Percentiles rank a stretch among this genome's conserved stretches.
Conservation (phyloP, 495 filamentous ascomycete genomes). For the Aspergillus cristatus region DNA sequence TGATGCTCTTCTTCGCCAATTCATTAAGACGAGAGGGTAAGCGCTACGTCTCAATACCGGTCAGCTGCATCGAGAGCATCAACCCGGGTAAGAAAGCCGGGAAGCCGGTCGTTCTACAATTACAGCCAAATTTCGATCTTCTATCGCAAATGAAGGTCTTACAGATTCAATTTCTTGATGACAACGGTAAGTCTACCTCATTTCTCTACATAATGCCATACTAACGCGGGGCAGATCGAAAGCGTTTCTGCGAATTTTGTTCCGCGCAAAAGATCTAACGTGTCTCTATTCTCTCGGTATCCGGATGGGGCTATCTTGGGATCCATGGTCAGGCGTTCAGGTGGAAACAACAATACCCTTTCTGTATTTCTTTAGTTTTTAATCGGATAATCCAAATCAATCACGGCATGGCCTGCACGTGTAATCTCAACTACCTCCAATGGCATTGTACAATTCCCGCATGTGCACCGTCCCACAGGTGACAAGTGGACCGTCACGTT, state of each 20-base stretch:
- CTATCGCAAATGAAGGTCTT: conserved; percentile 33
- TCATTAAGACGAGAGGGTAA: conserved; percentile 33
- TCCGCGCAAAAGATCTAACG: conserved; percentile 4
- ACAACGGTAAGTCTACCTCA: conserved; percentile 26
- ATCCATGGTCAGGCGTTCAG: no score
- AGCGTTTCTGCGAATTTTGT: conserved; percentile 9
- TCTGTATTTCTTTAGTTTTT: background rate
- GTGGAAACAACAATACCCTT: background rate
- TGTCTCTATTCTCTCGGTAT: no score
- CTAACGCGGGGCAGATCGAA: conserved; percentile 20
- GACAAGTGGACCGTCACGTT: background rate
- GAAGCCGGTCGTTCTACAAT: conserved; percentile 26
- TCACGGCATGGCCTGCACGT: no score
- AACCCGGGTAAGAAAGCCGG: conserved; percentile 34
- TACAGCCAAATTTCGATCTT: conserved; percentile 38
- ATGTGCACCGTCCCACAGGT: background rate
- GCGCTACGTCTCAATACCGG: conserved; percentile 39
- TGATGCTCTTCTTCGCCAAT: conserved; percentile 38
- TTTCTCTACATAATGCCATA: background rate
- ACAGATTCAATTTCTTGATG: conserved; percentile 33
- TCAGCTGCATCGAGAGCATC: conserved; percentile 33
- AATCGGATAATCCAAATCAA: no score
- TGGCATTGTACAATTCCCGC: background rate
- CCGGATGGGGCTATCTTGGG: background rate
- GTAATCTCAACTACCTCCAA: background rate